These are phyloP conservation scores for Colletotrichum magnum DNA, from an alignment of 2,329 filamentous ascomycete genomes.

Conservation along the genomic window DNA sequence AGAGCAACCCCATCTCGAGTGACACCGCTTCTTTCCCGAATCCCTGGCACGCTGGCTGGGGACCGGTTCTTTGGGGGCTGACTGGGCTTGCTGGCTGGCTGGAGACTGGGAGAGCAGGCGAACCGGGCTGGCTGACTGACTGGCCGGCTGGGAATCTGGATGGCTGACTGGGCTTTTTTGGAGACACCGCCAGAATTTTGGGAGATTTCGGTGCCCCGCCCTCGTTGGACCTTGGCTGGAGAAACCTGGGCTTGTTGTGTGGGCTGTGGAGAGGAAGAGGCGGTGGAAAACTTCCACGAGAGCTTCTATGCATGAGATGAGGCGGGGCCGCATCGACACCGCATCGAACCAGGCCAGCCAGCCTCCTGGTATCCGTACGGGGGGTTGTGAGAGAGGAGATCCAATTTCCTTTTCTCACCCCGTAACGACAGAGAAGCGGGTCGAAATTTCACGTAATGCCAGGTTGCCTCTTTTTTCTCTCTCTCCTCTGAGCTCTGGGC, in stretches of 20 bases:
- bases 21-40: slow-evolving; percentile 20
- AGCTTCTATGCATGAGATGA: slow-evolving; percentile 36
- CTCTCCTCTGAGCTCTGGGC: not conserved
- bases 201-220: not conserved
- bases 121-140: not conserved
- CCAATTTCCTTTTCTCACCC: slow-evolving; percentile 23
- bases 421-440: slow-evolving; percentile 18
- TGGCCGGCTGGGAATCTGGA: not conserved
- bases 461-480: not conserved
- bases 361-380: not conserved
- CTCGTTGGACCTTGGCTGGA: no score
- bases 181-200: slow-evolving; percentile 2
- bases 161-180: not conserved
- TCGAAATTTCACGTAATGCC: slow-evolving; percentile 6
- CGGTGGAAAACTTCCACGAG: slow-evolving; percentile 32
- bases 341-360: not conserved
- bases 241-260: no score
- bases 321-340: slow-evolving; percentile 1
- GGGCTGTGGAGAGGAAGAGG: slow-evolving; percentile 13
- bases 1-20: not conserved
- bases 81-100: not conserved
- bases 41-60: not conserved
- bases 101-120: not conserved
- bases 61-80: no score
- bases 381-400: not conserved